Base-by-base conservation (phyloP, 805 yeast species). In the Zygotorulaspora florentina region DNA sequence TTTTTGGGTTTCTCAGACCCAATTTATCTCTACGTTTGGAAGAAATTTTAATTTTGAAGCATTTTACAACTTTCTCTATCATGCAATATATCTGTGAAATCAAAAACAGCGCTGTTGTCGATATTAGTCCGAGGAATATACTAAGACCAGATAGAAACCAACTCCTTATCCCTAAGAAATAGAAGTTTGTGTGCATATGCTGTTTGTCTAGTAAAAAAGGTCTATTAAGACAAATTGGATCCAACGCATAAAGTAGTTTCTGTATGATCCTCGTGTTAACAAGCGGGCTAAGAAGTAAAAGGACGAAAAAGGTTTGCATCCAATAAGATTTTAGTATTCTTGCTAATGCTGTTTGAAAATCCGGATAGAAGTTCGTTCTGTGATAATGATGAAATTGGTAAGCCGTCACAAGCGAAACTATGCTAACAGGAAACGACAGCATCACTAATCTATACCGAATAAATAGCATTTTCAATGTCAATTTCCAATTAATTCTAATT, bases 381-480 rank as follows among this genome's bases (percentile, higher is more conserved):
- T 69, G 59, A 56, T 72, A 83, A 15, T 57, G 54, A 29, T 56
- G 55, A 42, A 84, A 68, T 61, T 90, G 97, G 16, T 79, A 55
- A 2, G 76, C 55, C 37, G 84, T 52, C 0, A 77, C 75, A 13
- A 79, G 46, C 0, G 79, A 64, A 1, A 82, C 73, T 13, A 85
- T 68, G 33, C 80, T 77, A 1, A 83, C 70, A 2, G 95, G 89
- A 43, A 85, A 74, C 1, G 89, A 74, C 3, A 86, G 83, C 34
- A 85, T 68, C 1, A 86, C 79, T 11, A 91, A 73, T 57, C 99
- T 74, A 64, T 85, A 91, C 45, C 95, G 72, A 54, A 89, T 70
- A 3, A 86, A 83, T 39, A 90, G 65, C 52, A 85, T 72, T 46
- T 81, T 83, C 48, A 90, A 64, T 31, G 91, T 83, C 36, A 63